Base-by-base conservation (phyloP, 2,329 filamentous ascomycete genomes). In the Zymoseptoria ardabiliae region DNA sequence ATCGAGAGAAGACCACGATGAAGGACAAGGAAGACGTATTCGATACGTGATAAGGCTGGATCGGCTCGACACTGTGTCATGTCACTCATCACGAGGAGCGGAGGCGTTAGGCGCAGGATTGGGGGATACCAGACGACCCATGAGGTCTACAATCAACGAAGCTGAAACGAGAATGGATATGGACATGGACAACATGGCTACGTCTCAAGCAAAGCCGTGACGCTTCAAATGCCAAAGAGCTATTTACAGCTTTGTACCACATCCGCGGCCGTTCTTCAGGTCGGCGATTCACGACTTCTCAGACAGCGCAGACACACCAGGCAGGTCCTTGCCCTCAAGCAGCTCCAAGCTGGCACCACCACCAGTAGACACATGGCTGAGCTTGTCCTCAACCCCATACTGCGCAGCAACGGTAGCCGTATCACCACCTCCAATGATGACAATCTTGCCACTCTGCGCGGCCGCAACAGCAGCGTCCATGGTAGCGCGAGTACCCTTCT, bases 361-460 rank as follows among this genome's bases (percentile, higher is more conserved):
- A 69, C 94, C 94, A 30, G 94, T 99, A 55, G 91, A 96, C 65
- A 99, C 94, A 81, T 99, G 94, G 81, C 91, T 97, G 73, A 97
- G 84, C 86, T 97, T 95, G 78, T 90, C 86, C 83, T 99, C 94
- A 64, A 90, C 93, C 58, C 87, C 87, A 77, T 96, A 99, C 83
- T 99, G 97, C 76, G 92, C 93, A 57, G 94, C 94, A 53, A 97
- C 94, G 61, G 94, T 99, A 55, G 94, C 94, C 55, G 94, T 99
- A 78, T 99, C 94, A 78, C 94, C 94, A 76, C 94, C 94, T 64
- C 94, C 94, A 66, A 99, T 97, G 79, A 99, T 97, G 76, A 97
- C 94, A 71, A 94, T 96, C 82, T 94, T 92, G 76, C 91, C 92
- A 63, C 80, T 83, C 77, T 90, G 81, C 61, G 88, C 89, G 62